These are phyloP conservation scores for Scolecobasidium constrictum DNA, from an alignment of 2,329 filamentous ascomycete species.

Conservation along the genomic window DNA sequence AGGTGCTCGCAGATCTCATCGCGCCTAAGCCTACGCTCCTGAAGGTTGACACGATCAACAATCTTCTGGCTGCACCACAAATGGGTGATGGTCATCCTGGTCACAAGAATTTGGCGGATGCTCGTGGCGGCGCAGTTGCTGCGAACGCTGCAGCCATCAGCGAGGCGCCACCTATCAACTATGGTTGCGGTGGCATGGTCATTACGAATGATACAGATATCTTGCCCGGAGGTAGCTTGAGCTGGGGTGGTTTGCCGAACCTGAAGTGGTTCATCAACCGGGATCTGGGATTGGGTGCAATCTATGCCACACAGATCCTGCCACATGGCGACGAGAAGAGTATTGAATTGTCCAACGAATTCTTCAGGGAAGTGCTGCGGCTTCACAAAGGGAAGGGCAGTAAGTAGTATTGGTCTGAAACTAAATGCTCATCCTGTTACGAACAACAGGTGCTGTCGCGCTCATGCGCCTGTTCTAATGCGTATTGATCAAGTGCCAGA, in stretches of 20 bases:
- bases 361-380: conserved; percentile 9
- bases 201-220: conserved; percentile 5
- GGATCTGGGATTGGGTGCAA: conserved; percentile 11
- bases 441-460: too few relatives aligned
- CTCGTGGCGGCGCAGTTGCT: conserved; percentile 4
- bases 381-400: conserved; percentile 6
- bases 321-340: conserved; percentile 10
- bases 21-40: conserved; percentile 6
- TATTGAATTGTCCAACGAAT: conserved; percentile 5
- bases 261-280: conserved; percentile 11
- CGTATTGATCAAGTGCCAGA: too few relatives aligned
- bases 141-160: conserved; percentile 6
- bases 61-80: conserved; percentile 8
- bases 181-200: conserved; percentile 10
- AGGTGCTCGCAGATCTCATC: conserved; percentile 9
- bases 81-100: background rate
- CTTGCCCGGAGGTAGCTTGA: conserved; percentile 5
- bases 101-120: background rate
- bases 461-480: too few relatives aligned
- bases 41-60: conserved; percentile 9
- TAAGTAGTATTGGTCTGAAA: too few relatives aligned
- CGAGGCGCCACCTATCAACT: conserved; percentile 8
- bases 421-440: too few relatives aligned
- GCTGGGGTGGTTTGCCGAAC: conserved; percentile 11
- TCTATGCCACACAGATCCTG: conserved; percentile 10